Evolutionary conservation across 768 basidiomycete genomes (phyloP), one percentile per base, ranked within the genome.

Genomic region (Chalciporus piperatus): DNA sequence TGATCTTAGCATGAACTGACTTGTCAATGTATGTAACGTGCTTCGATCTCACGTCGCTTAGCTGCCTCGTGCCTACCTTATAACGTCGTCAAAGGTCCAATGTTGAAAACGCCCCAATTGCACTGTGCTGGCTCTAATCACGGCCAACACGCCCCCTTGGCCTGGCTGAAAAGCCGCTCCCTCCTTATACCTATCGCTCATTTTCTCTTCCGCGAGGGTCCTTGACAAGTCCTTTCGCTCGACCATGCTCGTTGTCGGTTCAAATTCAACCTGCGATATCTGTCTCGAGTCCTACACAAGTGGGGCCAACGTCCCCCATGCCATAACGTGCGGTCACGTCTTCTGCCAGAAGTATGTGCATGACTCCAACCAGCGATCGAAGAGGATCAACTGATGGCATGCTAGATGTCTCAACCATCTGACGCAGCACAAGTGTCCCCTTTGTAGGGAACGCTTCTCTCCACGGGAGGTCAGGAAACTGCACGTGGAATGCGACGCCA

Each of bases 191-290:
- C 58, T 57, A 12, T 46, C 38, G 30, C 25, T 47, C 52, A 33
- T 56, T 48, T 7, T 41, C 30, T 41, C 52, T 47, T 45, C 50
- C 46, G 54, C 50, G 45, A 52, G 67, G 69, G 67, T 69, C 69
- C 67, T 69, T 69, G 55, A 52, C 60, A 65, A 69, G 67, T 70
- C 69, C 69, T 64, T 41, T 56, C 48, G 32, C 47, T 56, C 47
- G 41, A 70, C 68, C 70, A 89, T 89, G 89, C 78, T 89, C 60
- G 79, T 77, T 66, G 65, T 87, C 65, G 79, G 80, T 60, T 63
- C 79, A 54, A 77, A 77, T 60, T 88, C 87, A 60, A 73, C 74
- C 44, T 90, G 87, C 76, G 87, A 89, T 70, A 78, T 89, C 61
- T 90, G 88, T 70, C 75, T 84, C 58, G 87, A 89, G 58, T 67